A percentile compares a stretch with the other conserved stretches of the same genome.
Conservation (phyloP, 1,284 basidiomycete species). For the Marasmius fiardii region DNA sequence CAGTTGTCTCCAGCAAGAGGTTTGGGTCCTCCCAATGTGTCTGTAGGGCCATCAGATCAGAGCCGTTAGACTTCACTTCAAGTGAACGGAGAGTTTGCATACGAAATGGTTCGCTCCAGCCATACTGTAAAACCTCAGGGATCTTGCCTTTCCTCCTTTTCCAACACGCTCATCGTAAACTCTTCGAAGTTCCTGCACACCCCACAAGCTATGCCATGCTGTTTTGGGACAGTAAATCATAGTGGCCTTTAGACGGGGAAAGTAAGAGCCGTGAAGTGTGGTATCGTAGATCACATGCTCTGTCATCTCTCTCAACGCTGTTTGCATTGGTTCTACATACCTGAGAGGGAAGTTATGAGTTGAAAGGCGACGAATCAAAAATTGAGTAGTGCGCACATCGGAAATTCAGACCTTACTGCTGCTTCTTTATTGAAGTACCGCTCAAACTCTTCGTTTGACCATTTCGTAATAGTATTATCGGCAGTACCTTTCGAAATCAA, state of each 20-base stretch:
- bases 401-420: neutral
- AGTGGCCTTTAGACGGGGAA: constrained; percentile 6
- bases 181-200: constrained; percentile 3
- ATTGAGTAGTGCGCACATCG: neutral
- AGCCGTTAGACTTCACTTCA: neutral
- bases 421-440: neutral
- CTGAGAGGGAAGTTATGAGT: neutral
- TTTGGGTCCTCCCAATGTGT: neutral
- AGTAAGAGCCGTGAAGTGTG: neutral
- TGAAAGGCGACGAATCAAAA: neutral
- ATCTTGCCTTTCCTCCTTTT: neutral
- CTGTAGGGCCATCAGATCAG: neutral
- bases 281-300: constrained; percentile 5
- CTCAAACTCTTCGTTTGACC: neutral
- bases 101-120: constrained; percentile 11
- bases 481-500: neutral
- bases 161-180: neutral
- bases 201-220: constrained; percentile 8
- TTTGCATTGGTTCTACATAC: constrained; percentile 6
- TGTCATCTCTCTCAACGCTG: constrained; percentile 2
- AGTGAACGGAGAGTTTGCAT: neutral
- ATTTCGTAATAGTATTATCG: neutral
- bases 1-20: neutral
- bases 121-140: constrained; percentile 2
- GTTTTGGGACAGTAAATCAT: constrained; percentile 1